phyloP scores from a whole-genome alignment of 140 eudicot species.

The Stevia rebaudiana region DNA sequence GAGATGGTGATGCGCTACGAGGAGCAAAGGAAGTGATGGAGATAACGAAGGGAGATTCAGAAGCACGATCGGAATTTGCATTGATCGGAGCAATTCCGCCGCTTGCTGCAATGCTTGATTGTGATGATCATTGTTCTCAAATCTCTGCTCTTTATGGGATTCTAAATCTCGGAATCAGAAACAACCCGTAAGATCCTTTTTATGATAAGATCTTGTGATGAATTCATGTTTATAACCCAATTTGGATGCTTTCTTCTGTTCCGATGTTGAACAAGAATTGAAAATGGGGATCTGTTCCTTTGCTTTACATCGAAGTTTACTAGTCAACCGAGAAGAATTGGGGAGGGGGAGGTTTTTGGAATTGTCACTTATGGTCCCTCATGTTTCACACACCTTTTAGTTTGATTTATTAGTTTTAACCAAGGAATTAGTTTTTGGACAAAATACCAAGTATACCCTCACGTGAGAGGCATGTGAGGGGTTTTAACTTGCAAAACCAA shows the following conservation, averaged over 20 bases:
- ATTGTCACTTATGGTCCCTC: too few species aligned
- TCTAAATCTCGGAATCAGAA: conserved; percentile 75
- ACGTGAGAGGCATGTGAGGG: too few species aligned
- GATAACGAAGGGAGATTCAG: conserved; percentile 53
- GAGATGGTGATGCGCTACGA: conserved; percentile 33
- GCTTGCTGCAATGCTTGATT: conserved; percentile 54
- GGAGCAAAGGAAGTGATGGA: conserved; percentile 61
- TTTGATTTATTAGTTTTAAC: too few species aligned
- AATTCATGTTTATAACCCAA: not conserved
- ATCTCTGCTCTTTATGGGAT: conserved; percentile 71
- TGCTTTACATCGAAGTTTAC: too few species aligned
- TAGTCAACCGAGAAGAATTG: too few species aligned
- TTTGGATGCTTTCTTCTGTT: not conserved
- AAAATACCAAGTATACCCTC: too few species aligned
- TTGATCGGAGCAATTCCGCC: conserved; percentile 81
- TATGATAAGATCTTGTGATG: conserved; percentile 5
- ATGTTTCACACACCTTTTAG: too few species aligned
- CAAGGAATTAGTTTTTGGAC: too few species aligned
- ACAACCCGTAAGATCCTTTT: conserved; percentile 43
- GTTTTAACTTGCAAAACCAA: too few species aligned
- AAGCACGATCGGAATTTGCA: conserved; percentile 48
- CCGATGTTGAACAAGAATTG: conserved; percentile 5
- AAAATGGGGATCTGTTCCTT: too few species aligned
- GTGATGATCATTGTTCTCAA: conserved; percentile 29
- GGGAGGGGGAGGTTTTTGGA: too few species aligned